Evolutionary conservation across 495 filamentous ascomycete species (phyloP).

Genomic region (Trypethelium eluteriae): DNA sequence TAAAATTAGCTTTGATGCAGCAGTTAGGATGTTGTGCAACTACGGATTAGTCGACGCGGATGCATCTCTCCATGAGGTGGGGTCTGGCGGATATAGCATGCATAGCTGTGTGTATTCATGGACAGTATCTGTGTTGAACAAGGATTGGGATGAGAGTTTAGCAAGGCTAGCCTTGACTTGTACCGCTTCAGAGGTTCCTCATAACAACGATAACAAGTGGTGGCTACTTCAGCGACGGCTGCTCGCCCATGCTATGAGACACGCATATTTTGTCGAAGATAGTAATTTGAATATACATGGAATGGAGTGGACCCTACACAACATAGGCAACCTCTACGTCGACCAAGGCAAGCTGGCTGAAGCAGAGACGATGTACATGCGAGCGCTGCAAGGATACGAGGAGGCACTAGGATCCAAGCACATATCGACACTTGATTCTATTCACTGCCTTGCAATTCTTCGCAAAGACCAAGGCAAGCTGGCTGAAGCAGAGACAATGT

Average conservation of each 20-base stretch:
- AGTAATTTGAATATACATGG: neutral
- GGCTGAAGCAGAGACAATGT: slow-evolving; percentile 35
- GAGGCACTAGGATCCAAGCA: slow-evolving; percentile 37
- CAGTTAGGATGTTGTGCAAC: neutral
- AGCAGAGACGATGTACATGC: slow-evolving; percentile 37
- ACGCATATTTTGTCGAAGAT: neutral
- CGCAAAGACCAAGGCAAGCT: slow-evolving; percentile 36
- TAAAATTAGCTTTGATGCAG: slow-evolving; percentile 15
- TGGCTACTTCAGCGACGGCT: slow-evolving; percentile 4
- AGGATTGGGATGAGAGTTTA: neutral
- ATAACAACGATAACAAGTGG: neutral
- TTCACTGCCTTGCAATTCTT: slow-evolving; percentile 29
- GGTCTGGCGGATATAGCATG: slow-evolving; percentile 16
- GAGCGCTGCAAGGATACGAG: slow-evolving; percentile 37
- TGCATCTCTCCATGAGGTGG: neutral
- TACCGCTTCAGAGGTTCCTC: neutral
- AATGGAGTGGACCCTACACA: slow-evolving; percentile 23
- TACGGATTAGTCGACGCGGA: neutral
- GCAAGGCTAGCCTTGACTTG: slow-evolving; percentile 5
- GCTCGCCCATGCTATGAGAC: neutral
- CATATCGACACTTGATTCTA: slow-evolving; percentile 34
- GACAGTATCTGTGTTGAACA: slow-evolving; percentile 3
- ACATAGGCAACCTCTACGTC: slow-evolving; percentile 17
- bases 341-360: slow-evolving; percentile 33
- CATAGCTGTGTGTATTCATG: slow-evolving; percentile 8